Evolutionary conservation across 257 asterid species (phyloP), one percentile per base, ranked within the genome.

Genomic region (Thymus quinquecostatus): DNA sequence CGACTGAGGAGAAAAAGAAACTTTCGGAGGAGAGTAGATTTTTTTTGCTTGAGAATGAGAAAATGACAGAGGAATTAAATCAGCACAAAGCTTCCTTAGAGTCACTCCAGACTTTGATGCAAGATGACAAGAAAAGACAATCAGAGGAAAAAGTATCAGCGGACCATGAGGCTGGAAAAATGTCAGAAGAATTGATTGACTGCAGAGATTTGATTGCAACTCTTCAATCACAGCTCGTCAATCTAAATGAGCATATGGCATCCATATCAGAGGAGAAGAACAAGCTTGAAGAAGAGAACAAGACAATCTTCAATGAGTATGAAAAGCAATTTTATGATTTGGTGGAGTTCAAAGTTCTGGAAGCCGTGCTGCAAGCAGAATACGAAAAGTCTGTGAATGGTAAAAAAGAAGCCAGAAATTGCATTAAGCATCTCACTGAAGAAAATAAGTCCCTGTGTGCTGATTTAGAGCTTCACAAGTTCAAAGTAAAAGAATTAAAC

Each of bases 191-290:
- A 74, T 74, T 84, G 69, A 74, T 58, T 48, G 78, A 74, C 76
- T 66, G 74, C 61, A 78, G 80, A 80, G 81, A 71, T 70, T 76
- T 83, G 80, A 69, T 84, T 77, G 83, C 66, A 59, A 80, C 78
- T 69, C 91, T 86, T 77, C 90, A 84, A 79, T 77, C 53, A 67
- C 92, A 90, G 75, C 75, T 90, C 79, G 74, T 87, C 49, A 73
- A 80, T 70, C 72, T 80, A 73, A 81, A 74, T 30, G 77, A 74
- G 60, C 75, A 38, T 41, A 79, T 86, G 63, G 64, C 64, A 8
- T 78, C 82, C 21, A 75, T 85, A 43, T 79, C 78, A 53, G 91
- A 82, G 73, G 88, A 83, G 70, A 87, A 72, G 76, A 84, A 74
- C 80, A 85, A 70, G 79, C 81, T 80, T 76, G 87, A 80, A 74